Evolutionary conservation across 257 asterid genomes (phyloP).

Genomic region (Coffea canephora): DNA sequence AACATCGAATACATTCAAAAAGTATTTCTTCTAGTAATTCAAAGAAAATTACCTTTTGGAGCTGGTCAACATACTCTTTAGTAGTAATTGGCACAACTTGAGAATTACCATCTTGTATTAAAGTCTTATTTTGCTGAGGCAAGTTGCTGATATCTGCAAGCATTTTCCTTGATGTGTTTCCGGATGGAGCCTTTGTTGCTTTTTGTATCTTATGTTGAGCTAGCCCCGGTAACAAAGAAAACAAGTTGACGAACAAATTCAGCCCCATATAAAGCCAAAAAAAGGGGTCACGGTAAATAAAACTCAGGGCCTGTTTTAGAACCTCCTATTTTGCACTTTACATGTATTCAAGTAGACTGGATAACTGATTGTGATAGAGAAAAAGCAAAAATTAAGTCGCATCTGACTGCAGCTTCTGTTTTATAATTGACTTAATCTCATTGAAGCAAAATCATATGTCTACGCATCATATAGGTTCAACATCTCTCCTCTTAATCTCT

Average conservation of each 20-base stretch:
- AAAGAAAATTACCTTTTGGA: constrained; percentile 42
- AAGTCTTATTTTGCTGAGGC: constrained; percentile 36
- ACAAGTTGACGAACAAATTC: background rate
- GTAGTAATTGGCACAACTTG: constrained; percentile 27
- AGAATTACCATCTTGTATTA: constrained; percentile 30
- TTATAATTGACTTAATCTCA: background rate
- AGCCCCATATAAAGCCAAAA: background rate
- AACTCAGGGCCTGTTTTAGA: background rate
- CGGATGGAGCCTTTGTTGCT: constrained; percentile 24
- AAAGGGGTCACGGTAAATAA: background rate
- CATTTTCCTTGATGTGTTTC: constrained; percentile 42
- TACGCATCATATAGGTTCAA: background rate
- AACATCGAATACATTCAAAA: background rate
- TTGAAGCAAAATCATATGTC: background rate
- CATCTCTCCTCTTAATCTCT: background rate
- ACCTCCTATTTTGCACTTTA: background rate
- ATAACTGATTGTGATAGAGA: background rate
- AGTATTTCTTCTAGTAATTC: constrained; percentile 9
- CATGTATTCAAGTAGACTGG: background rate
- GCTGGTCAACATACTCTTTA: constrained; percentile 43
- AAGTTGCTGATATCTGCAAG: constrained; percentile 72
- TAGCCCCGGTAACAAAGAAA: constrained; percentile 1
- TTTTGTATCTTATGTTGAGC: constrained; percentile 21
- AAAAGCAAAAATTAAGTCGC: background rate
- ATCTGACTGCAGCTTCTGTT: background rate